Conservation (phyloP, 2,329 filamentous ascomycete genomes). For the Graphiopsis chlorocephala region DNA sequence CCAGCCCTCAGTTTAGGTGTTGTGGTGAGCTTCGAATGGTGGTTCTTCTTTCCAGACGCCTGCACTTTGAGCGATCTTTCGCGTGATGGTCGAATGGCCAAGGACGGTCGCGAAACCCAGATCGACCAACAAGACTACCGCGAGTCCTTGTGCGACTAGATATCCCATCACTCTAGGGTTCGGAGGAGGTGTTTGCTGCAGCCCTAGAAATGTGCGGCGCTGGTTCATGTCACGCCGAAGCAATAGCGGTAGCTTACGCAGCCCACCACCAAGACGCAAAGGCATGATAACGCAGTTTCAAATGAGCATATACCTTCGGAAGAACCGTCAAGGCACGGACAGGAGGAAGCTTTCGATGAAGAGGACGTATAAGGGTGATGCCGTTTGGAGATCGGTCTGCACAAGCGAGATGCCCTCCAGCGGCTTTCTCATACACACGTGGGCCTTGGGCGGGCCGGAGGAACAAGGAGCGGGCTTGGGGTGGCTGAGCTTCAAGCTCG, state of each 20-base stretch:
- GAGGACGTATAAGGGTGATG: background rate
- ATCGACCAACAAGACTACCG: conserved; percentile 32
- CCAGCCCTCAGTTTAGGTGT: background rate
- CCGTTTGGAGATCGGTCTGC: background rate
- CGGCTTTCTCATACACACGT: background rate
- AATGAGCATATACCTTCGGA: background rate
- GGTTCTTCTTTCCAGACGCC: conserved; percentile 28
- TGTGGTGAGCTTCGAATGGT: conserved; percentile 23
- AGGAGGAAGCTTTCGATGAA: background rate
- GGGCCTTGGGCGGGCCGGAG: background rate
- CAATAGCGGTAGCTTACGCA: background rate
- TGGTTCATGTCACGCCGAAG: conserved; percentile 12
- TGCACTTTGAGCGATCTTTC: conserved; percentile 28
- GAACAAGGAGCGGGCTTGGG: background rate
- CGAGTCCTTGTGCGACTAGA: conserved; percentile 35
- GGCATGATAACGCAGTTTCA: background rate
- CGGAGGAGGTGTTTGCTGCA: conserved; percentile 31
- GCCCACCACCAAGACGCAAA: background rate
- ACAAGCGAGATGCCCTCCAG: background rate
- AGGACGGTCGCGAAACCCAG: conserved; percentile 25
- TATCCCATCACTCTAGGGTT: conserved; percentile 31
- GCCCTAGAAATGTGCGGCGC: conserved; percentile 30
- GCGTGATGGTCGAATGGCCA: conserved; percentile 24
- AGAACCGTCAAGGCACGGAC: background rate
- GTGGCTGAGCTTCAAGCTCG: background rate